A percentile compares a stretch with the other conserved stretches of the same genome.
These are phyloP conservation scores for Saitoella complicata DNA, from an alignment of 805 yeast genomes.

Conservation along the genomic window DNA sequence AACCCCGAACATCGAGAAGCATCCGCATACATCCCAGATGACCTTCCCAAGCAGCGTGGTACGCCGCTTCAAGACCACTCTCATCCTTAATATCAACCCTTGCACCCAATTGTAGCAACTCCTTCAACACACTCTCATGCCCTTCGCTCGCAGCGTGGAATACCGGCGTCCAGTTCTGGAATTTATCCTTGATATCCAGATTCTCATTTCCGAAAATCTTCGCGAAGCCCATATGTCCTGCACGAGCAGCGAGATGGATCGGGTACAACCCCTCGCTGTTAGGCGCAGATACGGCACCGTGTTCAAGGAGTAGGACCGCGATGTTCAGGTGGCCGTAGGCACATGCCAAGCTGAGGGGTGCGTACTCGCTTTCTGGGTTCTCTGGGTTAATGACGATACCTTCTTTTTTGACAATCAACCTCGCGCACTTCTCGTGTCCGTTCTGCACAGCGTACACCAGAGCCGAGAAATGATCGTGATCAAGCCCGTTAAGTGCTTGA, in stretches of 20 bases:
- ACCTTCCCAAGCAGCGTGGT: conserved; percentile 90
- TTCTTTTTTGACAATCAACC: no score
- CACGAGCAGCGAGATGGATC: conserved; percentile 72
- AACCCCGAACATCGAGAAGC: conserved; percentile 28
- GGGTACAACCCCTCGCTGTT: conserved; percentile 81
- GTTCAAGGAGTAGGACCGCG: conserved; percentile 41
- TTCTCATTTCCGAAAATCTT: conserved; percentile 34
- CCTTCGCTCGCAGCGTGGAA: conserved; percentile 85
- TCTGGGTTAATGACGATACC: no score
- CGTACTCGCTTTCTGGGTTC: conserved; percentile 28
- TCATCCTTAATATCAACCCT: conserved; percentile 53
- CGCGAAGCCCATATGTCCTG: conserved; percentile 56
- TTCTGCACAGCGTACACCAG: conserved; percentile 61
- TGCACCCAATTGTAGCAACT: conserved; percentile 60
- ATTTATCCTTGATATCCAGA: conserved; percentile 64
- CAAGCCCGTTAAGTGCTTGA: conserved; percentile 22
- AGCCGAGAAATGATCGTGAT: conserved; percentile 48
- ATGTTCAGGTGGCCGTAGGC: conserved; percentile 61
- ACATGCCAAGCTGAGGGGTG: conserved; percentile 68
- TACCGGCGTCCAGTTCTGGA: conserved; percentile 87
- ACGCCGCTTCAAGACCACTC: conserved; percentile 62
- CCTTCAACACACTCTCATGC: conserved; percentile 50
- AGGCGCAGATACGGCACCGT: conserved; percentile 29
- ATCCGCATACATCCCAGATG: conserved; percentile 67
- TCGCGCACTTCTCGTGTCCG: conserved; percentile 37